phyloP scores from a whole-genome alignment of 2,329 filamentous ascomycete genomes.

The Tolypocladium sp. region DNA sequence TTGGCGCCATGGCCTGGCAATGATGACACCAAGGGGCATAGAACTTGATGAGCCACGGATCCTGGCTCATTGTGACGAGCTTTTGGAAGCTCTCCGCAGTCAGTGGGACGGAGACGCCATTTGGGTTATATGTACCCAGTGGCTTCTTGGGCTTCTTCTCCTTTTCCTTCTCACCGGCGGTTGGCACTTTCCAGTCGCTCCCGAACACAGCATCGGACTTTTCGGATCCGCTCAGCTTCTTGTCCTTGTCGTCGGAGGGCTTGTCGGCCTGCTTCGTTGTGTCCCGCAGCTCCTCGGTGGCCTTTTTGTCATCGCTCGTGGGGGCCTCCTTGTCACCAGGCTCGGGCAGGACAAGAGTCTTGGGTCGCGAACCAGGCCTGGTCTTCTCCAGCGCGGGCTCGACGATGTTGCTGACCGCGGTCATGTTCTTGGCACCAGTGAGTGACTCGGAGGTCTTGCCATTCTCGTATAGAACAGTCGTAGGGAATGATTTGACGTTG shows the following conservation, averaged over 20 bases:
- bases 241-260: slow-evolving; percentile 11
- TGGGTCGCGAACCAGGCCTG: slow-evolving; percentile 71
- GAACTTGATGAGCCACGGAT: slow-evolving; percentile 98
- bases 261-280: slow-evolving; percentile 20
- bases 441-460: slow-evolving; percentile 57
- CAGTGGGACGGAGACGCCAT: slow-evolving; percentile 66
- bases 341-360: slow-evolving; percentile 58
- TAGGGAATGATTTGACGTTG: slow-evolving; percentile 62
- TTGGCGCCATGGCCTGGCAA: slow-evolving; percentile 85
- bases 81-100: slow-evolving; percentile 80
- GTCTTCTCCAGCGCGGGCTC: slow-evolving; percentile 70
- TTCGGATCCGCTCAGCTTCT: slow-evolving; percentile 1
- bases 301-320: slow-evolving; percentile 13
- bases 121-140: slow-evolving; percentile 54
- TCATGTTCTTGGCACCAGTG: slow-evolving; percentile 59
- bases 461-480: slow-evolving; percentile 71
- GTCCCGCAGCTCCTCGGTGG: slow-evolving; percentile 19
- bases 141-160: slow-evolving; percentile 38
- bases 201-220: slow-evolving; percentile 15
- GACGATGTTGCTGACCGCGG: slow-evolving; percentile 57
- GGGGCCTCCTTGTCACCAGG: slow-evolving; percentile 50
- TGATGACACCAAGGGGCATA: slow-evolving; percentile 97
- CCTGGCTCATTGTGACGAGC: slow-evolving; percentile 74
- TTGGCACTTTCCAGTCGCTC: slow-evolving; percentile 19
- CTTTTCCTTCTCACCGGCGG: slow-evolving; percentile 18